phyloP scores from a whole-genome alignment of 163 green algal genomes.

The Coccomyxa subellipsoidea region DNA sequence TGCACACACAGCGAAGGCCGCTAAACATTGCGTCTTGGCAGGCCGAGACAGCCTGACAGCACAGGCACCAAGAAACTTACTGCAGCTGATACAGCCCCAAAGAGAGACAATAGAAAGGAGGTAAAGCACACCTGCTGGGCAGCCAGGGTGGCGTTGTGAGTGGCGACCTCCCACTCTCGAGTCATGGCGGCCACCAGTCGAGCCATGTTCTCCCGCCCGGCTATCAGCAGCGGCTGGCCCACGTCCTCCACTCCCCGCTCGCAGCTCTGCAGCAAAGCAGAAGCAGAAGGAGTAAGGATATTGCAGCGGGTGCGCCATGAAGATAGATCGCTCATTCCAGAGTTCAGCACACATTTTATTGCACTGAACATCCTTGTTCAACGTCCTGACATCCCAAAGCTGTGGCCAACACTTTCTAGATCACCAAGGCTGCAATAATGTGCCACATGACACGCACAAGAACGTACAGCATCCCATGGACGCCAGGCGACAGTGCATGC shows the following conservation, averaged over 20 bases:
- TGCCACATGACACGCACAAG: constrained; percentile 25
- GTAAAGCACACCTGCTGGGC: not conserved
- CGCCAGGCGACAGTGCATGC: not conserved
- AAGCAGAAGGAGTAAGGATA: too few relatives aligned
- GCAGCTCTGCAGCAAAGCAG: not conserved
- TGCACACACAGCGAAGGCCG: too few relatives aligned
- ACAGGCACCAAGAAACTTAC: too few relatives aligned
- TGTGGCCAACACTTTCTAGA: not conserved
- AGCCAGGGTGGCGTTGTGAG: constrained; percentile 16
- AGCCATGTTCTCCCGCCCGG: constrained; percentile 48
- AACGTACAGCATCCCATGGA: not conserved
- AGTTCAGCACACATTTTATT: not conserved
- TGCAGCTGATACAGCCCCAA: too few relatives aligned
- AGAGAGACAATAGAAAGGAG: too few relatives aligned
- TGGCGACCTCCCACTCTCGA: constrained; percentile 32
- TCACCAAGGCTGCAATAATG: constrained; percentile 8
- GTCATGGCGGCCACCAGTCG: constrained; percentile 48
- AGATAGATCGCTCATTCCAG: too few relatives aligned
- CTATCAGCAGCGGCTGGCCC: constrained; percentile 34
- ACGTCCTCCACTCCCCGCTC: constrained; percentile 11
- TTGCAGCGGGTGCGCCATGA: too few relatives aligned
- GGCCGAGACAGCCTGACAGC: not conserved
- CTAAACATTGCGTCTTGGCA: not conserved
- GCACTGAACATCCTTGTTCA: not conserved
- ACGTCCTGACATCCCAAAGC: not conserved